These are phyloP conservation scores for Kurtzmaniella natalensis DNA, from an alignment of 1,139 yeast species.

Conservation along the genomic window DNA sequence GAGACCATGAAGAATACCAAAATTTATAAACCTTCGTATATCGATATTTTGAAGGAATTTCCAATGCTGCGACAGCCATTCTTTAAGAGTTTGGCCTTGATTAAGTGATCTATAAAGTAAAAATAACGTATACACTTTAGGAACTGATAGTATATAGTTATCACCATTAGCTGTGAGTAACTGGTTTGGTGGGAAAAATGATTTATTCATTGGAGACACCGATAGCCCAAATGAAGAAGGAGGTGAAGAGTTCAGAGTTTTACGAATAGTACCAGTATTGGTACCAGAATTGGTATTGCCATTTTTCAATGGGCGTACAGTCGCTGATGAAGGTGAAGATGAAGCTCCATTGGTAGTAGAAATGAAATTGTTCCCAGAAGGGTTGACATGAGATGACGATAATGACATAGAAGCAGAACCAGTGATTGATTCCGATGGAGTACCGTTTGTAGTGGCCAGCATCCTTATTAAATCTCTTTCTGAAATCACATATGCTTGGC, in stretches of 20 bases:
- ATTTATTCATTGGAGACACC: conserved; percentile 11
- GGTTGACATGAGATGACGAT: background rate
- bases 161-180: background rate
- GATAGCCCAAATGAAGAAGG: conserved; percentile 5
- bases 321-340: background rate
- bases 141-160: conserved; percentile 30
- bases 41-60: conserved; percentile 62
- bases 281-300: background rate
- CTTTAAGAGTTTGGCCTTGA: conserved; percentile 73
- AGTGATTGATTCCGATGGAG: background rate
- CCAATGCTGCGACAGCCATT: conserved; percentile 72
- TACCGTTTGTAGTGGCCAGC: conserved; percentile 1
- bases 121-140: conserved; percentile 65
- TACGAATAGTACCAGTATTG: background rate
- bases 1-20: conserved; percentile 79
- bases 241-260: conserved; percentile 1
- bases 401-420: background rate
- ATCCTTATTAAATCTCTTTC: conserved; percentile 11
- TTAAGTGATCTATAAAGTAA: conserved; percentile 72
- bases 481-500: conserved; percentile 72
- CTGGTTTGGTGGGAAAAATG: conserved; percentile 3
- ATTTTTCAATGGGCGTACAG: background rate
- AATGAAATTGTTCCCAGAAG: background rate
- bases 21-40: conserved; percentile 75
- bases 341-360: conserved; percentile 4